phyloP scores from a whole-genome alignment of 2,329 filamentous ascomycete genomes.

The Penicillium capsulatum region DNA sequence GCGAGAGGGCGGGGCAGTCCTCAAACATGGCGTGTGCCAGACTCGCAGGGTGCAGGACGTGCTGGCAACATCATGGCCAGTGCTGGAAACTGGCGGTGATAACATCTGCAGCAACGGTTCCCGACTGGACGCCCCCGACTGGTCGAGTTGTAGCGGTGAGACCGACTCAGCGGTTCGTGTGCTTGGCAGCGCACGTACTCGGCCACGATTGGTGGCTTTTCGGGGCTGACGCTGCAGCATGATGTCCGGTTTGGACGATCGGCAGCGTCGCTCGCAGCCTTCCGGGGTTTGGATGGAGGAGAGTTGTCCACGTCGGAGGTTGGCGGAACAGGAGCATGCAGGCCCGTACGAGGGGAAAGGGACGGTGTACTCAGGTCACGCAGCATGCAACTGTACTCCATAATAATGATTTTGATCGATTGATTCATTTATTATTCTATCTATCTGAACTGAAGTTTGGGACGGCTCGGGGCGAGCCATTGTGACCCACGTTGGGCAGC shows the following conservation, averaged over 20 bases:
- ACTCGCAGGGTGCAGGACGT: slow-evolving; percentile 19
- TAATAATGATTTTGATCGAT: too few species aligned
- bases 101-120: slow-evolving; percentile 14
- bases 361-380: neutral
- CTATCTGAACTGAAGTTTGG: slow-evolving; percentile 5
- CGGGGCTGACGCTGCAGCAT: slow-evolving; percentile 22
- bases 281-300: slow-evolving; percentile 13
- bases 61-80: slow-evolving; percentile 23
- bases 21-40: slow-evolving; percentile 22
- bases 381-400: too few species aligned
- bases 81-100: slow-evolving; percentile 20
- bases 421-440: too few species aligned
- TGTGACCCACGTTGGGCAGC: slow-evolving; percentile 34
- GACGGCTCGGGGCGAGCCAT: slow-evolving; percentile 22
- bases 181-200: slow-evolving; percentile 15
- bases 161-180: slow-evolving; percentile 12
- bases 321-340: slow-evolving; percentile 8
- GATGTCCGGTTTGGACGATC: slow-evolving; percentile 23
- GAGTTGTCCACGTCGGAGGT: slow-evolving; percentile 17
- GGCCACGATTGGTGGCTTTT: slow-evolving; percentile 18
- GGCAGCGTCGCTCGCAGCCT: slow-evolving; percentile 15
- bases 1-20: slow-evolving; percentile 12
- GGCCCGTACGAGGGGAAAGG: neutral
- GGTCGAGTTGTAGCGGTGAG: slow-evolving; percentile 25
- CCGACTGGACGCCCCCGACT: slow-evolving; percentile 17